A percentile compares a stretch with the other conserved stretches of the same genome.
phyloP scores from a whole-genome alignment of 2,329 filamentous ascomycete genomes.

The Cephalotrichum gorgonifer region DNA sequence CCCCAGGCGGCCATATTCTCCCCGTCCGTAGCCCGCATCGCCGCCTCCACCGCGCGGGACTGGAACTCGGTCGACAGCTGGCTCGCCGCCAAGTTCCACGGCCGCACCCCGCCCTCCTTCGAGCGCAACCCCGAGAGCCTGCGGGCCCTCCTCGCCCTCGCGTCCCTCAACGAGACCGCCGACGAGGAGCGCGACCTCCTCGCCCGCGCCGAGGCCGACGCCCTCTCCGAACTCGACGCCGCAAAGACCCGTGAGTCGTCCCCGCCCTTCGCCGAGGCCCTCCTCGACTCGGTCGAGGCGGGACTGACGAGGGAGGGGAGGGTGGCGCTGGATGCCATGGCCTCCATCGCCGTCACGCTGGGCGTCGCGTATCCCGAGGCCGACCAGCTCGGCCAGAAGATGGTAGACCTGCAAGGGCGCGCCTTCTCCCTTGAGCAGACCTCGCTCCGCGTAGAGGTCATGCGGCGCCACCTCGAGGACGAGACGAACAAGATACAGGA shows the following conservation, averaged over 20 bases:
- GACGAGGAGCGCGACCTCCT: slow-evolving; percentile 58
- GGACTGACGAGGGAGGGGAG: slow-evolving; percentile 44
- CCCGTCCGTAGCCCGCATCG: slow-evolving; percentile 58
- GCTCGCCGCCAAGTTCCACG: slow-evolving; percentile 61
- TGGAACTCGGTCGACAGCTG: slow-evolving; percentile 84
- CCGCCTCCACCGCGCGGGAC: slow-evolving; percentile 75
- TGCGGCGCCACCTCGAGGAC: slow-evolving; percentile 44
- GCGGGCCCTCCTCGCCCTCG: slow-evolving; percentile 61
- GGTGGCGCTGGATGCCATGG: slow-evolving; percentile 46
- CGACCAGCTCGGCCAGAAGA: slow-evolving; percentile 35
- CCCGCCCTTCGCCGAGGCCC: slow-evolving; percentile 15
- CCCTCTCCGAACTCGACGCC: slow-evolving; percentile 41
- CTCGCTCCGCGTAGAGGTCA: slow-evolving; percentile 38
- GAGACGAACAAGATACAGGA: slow-evolving; percentile 32
- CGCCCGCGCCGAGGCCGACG: slow-evolving; percentile 46
- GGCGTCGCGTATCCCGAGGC: slow-evolving; percentile 37
- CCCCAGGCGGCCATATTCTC: slow-evolving; percentile 50
- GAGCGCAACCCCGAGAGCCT: slow-evolving; percentile 83
- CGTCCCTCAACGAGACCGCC: slow-evolving; percentile 64
- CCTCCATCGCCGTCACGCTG: slow-evolving; percentile 37
- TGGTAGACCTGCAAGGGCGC: slow-evolving; percentile 46
- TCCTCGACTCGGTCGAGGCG: slow-evolving; percentile 44
- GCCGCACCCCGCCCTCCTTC: slow-evolving; percentile 57
- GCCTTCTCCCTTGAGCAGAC: slow-evolving; percentile 46
- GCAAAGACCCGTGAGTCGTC: slow-evolving; percentile 3